A percentile compares a stretch with the other conserved stretches of the same genome.
Conservation (phyloP, 805 yeast genomes). For the Yarrowia divulgata region DNA sequence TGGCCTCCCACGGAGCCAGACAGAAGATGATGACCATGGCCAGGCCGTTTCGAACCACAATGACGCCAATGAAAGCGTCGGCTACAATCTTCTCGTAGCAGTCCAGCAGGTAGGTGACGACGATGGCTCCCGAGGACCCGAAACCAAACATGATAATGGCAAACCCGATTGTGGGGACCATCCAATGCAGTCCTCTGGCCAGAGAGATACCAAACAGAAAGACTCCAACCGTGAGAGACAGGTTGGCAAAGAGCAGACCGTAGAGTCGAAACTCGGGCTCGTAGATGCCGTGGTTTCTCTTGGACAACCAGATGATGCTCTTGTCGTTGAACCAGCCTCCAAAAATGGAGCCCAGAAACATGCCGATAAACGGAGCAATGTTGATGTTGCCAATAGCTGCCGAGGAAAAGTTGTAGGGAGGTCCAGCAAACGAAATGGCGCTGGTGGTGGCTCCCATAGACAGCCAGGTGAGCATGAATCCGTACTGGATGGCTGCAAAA, state of each 20-base stretch:
- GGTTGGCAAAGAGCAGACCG: constrained; percentile 43
- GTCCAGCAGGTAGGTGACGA: constrained; percentile 10
- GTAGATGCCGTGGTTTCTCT: constrained; percentile 40
- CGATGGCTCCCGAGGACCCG: constrained; percentile 6
- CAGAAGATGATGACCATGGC: constrained; percentile 8
- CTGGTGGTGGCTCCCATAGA: constrained; percentile 32
- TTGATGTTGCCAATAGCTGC: constrained; percentile 41
- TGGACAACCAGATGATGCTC: constrained; percentile 39
- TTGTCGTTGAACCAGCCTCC: constrained; percentile 40
- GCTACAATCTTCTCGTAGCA: constrained; percentile 16
- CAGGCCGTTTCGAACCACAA: constrained; percentile 65
- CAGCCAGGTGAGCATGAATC: constrained; percentile 40
- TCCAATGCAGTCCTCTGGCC: constrained; percentile 7
- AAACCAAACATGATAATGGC: constrained; percentile 18
- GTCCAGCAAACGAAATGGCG: constrained; percentile 13
- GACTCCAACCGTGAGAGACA: background rate
- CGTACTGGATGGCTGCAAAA: constrained; percentile 39
- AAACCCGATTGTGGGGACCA: constrained; percentile 12
- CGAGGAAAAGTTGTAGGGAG: constrained; percentile 40
- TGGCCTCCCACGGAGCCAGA: background rate
- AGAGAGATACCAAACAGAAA: constrained; percentile 9
- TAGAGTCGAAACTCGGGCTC: constrained; percentile 43
- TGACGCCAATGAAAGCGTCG: constrained; percentile 63
- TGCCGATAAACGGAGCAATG: constrained; percentile 40
- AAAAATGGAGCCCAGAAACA: constrained; percentile 33